These are phyloP conservation scores for Spencermartinsiella ligniputridi DNA, from an alignment of 1,139 yeast species.

Conservation along the genomic window DNA sequence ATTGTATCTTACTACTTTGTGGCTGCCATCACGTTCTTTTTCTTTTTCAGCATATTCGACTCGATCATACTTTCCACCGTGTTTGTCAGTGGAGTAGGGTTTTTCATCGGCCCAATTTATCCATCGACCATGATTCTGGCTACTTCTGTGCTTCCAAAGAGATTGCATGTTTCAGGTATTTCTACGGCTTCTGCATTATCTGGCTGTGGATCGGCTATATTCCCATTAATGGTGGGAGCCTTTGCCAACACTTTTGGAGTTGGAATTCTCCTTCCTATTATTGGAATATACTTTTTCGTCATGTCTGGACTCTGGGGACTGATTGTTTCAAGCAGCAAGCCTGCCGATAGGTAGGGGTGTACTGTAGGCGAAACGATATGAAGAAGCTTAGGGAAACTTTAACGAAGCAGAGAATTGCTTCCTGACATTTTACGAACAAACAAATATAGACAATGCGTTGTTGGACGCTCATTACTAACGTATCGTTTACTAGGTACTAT, in stretches of 20 bases:
- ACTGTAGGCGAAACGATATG: no score
- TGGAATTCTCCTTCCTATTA: conserved; percentile 10
- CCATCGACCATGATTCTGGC: conserved; percentile 69
- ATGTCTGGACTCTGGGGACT: conserved; percentile 7
- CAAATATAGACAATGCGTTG: no score
- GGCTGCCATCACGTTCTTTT: conserved; percentile 17
- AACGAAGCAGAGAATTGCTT: no score
- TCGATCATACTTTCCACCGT: conserved; percentile 24
- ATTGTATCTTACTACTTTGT: conserved; percentile 19
- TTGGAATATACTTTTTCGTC: conserved; percentile 8
- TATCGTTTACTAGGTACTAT: no score
- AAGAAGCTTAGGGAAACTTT: no score
- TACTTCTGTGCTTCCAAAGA: conserved; percentile 55
- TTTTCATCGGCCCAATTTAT: conserved; percentile 72
- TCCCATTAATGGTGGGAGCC: conserved; percentile 27
- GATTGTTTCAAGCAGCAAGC: background rate
- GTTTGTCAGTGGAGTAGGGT: conserved; percentile 53
- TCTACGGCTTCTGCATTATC: conserved; percentile 76
- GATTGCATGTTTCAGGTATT: conserved; percentile 59
- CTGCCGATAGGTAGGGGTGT: background rate
- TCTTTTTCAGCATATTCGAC: conserved; percentile 25
- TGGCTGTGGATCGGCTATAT: conserved; percentile 66
- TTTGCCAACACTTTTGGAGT: conserved; percentile 20
- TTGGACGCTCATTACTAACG: no score
- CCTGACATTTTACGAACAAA: no score